These are phyloP conservation scores for Brassica nigra DNA, from an alignment of 345 rosid genomes.

Conservation along the genomic window DNA sequence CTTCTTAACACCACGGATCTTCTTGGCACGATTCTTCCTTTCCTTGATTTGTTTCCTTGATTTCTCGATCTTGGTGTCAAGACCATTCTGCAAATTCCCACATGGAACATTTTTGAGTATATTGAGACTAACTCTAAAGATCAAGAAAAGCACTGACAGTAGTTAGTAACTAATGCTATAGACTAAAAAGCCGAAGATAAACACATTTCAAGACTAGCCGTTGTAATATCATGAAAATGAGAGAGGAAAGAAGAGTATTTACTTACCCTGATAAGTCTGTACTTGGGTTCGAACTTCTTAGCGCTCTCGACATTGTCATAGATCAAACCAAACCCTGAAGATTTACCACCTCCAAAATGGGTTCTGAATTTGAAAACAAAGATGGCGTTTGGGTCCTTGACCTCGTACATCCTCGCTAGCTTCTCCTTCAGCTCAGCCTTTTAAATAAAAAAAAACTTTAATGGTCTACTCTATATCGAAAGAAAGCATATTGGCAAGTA, in stretches of 20 bases:
- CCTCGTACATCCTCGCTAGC: slow-evolving; percentile 79
- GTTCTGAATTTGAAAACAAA: slow-evolving; percentile 97
- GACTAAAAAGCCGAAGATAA: too few species aligned
- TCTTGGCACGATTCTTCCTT: slow-evolving; percentile 95
- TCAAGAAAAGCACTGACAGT: not conserved
- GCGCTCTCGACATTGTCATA: slow-evolving; percentile 92
- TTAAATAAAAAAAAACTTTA: not conserved
- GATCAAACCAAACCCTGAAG: slow-evolving; percentile 95
- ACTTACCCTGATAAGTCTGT: slow-evolving; percentile 92
- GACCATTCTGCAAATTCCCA: slow-evolving; percentile 70
- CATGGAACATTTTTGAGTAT: not conserved
- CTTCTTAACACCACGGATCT: slow-evolving; percentile 97
- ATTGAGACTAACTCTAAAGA: not conserved
- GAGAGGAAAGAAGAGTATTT: not conserved
- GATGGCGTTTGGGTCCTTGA: slow-evolving; percentile 84
- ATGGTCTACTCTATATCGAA: not conserved
- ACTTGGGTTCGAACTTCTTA: slow-evolving; percentile 94
- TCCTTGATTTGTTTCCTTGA: slow-evolving; percentile 97
- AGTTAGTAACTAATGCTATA: not conserved
- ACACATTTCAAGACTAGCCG: too few species aligned
- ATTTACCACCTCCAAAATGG: slow-evolving; percentile 98
- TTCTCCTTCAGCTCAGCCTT: slow-evolving; percentile 93
- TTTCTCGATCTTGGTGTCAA: slow-evolving; percentile 85
- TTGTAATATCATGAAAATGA: too few species aligned
- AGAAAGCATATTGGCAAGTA: not conserved